phyloP scores from a whole-genome alignment of 1,284 basidiomycete species.

The Leccinum angustisporum region DNA sequence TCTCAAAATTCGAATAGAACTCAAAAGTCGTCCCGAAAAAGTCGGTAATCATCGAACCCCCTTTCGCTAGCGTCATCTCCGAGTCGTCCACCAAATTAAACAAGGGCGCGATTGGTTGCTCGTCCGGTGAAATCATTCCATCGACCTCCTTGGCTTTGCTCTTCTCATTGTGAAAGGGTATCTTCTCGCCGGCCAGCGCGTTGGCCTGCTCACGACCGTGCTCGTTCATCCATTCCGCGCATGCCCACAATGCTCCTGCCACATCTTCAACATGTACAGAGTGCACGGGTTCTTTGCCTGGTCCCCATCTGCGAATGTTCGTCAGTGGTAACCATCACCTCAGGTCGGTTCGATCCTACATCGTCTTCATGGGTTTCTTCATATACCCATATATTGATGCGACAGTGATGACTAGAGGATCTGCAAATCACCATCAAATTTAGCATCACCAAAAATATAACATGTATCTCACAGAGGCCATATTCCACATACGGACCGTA shows the following conservation, averaged over 20 bases:
- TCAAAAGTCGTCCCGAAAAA: constrained; percentile 85
- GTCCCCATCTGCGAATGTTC: constrained; percentile 56
- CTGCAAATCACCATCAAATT: constrained; percentile 14
- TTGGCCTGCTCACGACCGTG: constrained; percentile 65
- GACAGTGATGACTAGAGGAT: constrained; percentile 66
- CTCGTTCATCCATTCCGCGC: constrained; percentile 69
- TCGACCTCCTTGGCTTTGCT: constrained; percentile 60
- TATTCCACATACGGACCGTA: constrained; percentile 78
- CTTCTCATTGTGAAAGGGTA: constrained; percentile 70
- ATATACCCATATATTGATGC: constrained; percentile 83
- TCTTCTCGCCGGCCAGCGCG: constrained; percentile 53
- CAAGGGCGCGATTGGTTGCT: constrained; percentile 66
- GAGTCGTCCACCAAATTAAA: constrained; percentile 88
- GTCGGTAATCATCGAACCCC: constrained; percentile 71
- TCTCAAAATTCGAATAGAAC: constrained; percentile 76
- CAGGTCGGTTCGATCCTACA: constrained; percentile 45
- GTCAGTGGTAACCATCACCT: constrained; percentile 5
- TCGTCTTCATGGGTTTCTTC: constrained; percentile 84
- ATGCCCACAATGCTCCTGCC: constrained; percentile 72
- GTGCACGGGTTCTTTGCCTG: constrained; percentile 77
- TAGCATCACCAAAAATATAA: constrained; percentile 11
- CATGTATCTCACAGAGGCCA: constrained; percentile 52
- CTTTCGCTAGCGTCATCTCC: constrained; percentile 71
- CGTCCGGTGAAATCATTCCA: constrained; percentile 56
- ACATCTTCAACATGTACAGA: constrained; percentile 82